These are phyloP conservation scores for Lolium rigidum DNA, from an alignment of 176 grass and related monocot species.

Conservation along the genomic window DNA sequence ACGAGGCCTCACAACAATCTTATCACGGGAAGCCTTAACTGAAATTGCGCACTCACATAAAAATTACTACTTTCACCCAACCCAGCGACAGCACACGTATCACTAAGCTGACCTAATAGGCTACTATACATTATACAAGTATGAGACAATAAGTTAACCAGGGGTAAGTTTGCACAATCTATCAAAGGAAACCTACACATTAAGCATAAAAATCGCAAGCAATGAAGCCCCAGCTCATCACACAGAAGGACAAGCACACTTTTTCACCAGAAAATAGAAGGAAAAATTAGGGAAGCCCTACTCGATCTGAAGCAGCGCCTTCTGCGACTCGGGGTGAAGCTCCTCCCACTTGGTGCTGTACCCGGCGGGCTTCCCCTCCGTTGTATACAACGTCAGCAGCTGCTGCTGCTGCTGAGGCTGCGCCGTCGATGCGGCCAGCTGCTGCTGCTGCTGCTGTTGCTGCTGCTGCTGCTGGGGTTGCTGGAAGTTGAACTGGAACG, in stretches of 20 bases:
- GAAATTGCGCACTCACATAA: constrained; percentile 7
- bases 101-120: constrained; percentile 1
- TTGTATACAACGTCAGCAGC: constrained; percentile 62
- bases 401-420: constrained; percentile 49
- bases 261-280: constrained; percentile 4
- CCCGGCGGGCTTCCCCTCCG: constrained; percentile 66
- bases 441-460: constrained; percentile 36
- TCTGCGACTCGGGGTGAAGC: constrained; percentile 80
- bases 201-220: not conserved
- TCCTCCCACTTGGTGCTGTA: constrained; percentile 86
- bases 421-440: constrained; percentile 16
- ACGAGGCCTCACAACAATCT: not conserved
- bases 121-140: not conserved
- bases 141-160: not conserved
- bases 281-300: constrained; percentile 39
- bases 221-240: not conserved
- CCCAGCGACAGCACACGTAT: not conserved
- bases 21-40: not conserved
- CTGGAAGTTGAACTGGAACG: constrained; percentile 58
- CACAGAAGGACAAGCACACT: constrained; percentile 25
- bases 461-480: constrained; percentile 55
- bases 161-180: not conserved
- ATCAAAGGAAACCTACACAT: constrained; percentile 3
- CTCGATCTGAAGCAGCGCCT: constrained; percentile 85
- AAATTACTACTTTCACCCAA: not conserved